Percentiles rank a stretch among this genome's conserved stretches.
phyloP scores from a whole-genome alignment of 495 filamentous ascomycete genomes.

The Trichoderma asperelloides region DNA sequence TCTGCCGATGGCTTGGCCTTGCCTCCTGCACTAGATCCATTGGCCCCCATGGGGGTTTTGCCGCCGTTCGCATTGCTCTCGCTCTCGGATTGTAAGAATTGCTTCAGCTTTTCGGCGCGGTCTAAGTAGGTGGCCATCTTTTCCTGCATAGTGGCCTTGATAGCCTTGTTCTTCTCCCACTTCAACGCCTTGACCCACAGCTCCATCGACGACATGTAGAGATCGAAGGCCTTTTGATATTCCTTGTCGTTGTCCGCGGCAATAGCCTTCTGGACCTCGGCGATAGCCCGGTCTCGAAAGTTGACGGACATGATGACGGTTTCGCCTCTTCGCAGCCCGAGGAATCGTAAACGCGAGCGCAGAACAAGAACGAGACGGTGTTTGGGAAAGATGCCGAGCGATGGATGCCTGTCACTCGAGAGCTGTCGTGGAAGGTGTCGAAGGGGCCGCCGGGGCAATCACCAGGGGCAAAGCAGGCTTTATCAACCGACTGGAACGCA shows the following conservation, averaged over 20 bases:
- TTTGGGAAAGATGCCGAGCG: background rate
- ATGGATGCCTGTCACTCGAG: background rate
- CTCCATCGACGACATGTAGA: conserved; percentile 89
- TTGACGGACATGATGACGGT: conserved; percentile 69
- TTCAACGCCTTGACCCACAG: conserved; percentile 94
- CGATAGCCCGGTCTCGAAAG: conserved; percentile 92
- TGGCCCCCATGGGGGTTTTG: conserved; percentile 74
- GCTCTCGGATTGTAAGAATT: conserved; percentile 59
- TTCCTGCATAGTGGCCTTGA: conserved; percentile 90
- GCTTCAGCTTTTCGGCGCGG: conserved; percentile 93
- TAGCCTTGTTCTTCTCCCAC: conserved; percentile 96
- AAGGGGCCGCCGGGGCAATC: background rate
- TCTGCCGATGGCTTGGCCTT: conserved; percentile 43
- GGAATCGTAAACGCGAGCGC: background rate
- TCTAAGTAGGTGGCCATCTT: conserved; percentile 97
- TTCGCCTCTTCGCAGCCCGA: background rate
- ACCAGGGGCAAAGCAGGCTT: background rate
- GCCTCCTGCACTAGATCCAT: conserved; percentile 58
- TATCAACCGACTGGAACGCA: background rate
- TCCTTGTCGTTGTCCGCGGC: conserved; percentile 90
- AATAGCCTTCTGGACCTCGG: conserved; percentile 92
- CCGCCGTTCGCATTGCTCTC: conserved; percentile 64
- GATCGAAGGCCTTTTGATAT: conserved; percentile 91
- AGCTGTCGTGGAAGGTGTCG: background rate
- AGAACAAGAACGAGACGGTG: background rate